A percentile compares a stretch with the other conserved stretches of the same genome.
Evolutionary conservation across 371 early-diverging fungal genomes (phyloP).

Genomic region (Funneliformis caledonium): DNA sequence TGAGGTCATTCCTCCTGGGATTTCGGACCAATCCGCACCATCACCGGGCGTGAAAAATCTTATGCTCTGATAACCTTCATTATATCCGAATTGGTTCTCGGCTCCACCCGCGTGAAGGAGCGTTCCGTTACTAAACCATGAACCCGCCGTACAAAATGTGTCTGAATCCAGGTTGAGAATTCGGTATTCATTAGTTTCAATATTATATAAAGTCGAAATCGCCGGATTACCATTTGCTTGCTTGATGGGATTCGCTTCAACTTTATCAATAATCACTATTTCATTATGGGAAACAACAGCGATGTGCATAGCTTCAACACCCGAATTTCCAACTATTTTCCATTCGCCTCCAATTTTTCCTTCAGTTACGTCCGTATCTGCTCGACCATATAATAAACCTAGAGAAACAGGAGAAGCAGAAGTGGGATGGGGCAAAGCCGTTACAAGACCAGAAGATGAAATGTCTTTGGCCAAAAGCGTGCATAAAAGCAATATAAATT

Average conservation of each 20-base stretch:
- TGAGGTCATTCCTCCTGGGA: background rate
- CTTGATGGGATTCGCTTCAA: background rate
- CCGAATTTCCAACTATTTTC: conserved; percentile 41
- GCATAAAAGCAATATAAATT: no score
- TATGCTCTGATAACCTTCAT: background rate
- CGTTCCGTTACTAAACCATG: conserved; percentile 58
- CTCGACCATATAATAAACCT: no score
- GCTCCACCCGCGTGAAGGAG: conserved; percentile 49
- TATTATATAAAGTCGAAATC: conserved; percentile 58
- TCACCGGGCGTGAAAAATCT: background rate
- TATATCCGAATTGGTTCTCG: conserved; percentile 43
- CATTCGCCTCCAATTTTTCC: background rate
- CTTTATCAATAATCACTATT: conserved; percentile 31
- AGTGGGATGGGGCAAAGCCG: no score
- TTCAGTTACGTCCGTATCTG: no score
- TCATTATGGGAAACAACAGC: background rate
- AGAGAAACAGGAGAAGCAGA: no score
- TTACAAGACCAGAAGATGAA: no score
- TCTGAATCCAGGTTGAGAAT: conserved; percentile 57
- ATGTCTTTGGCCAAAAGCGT: no score
- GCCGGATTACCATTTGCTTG: conserved; percentile 47
- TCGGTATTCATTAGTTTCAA: conserved; percentile 55
- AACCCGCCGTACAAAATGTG: conserved; percentile 68
- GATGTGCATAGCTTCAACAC: conserved; percentile 49
- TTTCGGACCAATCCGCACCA: background rate